Conservation (phyloP, 345 rosid genomes). For the Corchorus capsularis region DNA sequence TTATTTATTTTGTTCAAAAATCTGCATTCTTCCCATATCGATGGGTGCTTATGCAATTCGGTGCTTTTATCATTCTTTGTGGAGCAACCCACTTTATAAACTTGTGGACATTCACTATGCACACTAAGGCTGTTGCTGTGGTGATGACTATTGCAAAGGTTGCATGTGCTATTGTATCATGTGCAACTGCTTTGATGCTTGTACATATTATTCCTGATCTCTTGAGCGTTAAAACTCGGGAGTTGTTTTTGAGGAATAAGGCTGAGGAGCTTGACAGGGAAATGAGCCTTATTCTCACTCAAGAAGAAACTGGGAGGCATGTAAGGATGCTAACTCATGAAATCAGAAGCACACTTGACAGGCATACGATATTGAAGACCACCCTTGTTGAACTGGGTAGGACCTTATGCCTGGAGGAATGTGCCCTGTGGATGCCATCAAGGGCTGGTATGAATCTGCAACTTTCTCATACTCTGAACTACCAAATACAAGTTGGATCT, state of each 20-base stretch:
- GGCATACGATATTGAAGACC: constrained; percentile 77
- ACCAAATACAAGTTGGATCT: constrained; percentile 64
- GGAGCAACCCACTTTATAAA: constrained; percentile 94
- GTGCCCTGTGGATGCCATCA: constrained; percentile 97
- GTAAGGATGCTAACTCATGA: constrained; percentile 97
- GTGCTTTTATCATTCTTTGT: constrained; percentile 91
- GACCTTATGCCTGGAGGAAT: constrained; percentile 80
- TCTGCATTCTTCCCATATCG: constrained; percentile 90
- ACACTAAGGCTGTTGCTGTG: constrained; percentile 78
- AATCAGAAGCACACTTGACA: constrained; percentile 87
- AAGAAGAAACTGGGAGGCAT: constrained; percentile 92
- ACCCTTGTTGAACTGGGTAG: constrained; percentile 93
- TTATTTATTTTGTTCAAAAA: constrained; percentile 84
- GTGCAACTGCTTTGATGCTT: constrained; percentile 84
- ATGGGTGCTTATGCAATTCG: constrained; percentile 98
- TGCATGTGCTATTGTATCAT: constrained; percentile 86
- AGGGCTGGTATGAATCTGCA: constrained; percentile 58
- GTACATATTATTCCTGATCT: constrained; percentile 94
- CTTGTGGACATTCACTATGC: constrained; percentile 81
- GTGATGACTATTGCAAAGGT: constrained; percentile 83
- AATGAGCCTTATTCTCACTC: constrained; percentile 87
- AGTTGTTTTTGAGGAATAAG: constrained; percentile 72
- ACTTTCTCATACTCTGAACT: constrained; percentile 73
- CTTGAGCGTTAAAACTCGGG: constrained; percentile 78
- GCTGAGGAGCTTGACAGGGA: constrained; percentile 91